phyloP scores from a whole-genome alignment of 495 filamentous ascomycete species.

The Trypethelium eluteriae region DNA sequence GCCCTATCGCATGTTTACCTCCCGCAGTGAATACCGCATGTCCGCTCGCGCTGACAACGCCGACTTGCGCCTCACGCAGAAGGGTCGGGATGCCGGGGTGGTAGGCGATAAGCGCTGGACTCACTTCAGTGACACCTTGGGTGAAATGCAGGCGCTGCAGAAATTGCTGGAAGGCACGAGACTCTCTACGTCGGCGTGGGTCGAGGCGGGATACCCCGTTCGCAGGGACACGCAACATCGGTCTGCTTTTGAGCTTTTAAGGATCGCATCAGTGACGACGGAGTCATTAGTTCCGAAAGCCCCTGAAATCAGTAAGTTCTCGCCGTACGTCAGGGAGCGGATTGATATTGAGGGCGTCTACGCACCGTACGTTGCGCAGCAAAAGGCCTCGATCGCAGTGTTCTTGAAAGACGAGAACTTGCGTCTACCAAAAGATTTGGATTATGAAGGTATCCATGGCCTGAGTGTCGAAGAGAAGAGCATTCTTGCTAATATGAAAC shows the following conservation, averaged over 20 bases:
- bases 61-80: conserved; percentile 73
- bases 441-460: conserved; percentile 64
- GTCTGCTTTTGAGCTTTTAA: conserved; percentile 68
- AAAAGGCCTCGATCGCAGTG: conserved; percentile 53
- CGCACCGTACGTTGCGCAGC: conserved; percentile 70
- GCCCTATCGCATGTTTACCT: conserved; percentile 98
- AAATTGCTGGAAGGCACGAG: conserved; percentile 48
- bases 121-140: conserved; percentile 53
- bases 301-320: conserved; percentile 47
- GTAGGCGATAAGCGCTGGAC: conserved; percentile 74
- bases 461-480: conserved; percentile 70
- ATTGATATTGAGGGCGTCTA: conserved; percentile 76
- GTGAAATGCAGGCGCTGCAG: conserved; percentile 58
- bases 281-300: conserved; percentile 47
- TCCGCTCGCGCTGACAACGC: conserved; percentile 87
- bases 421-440: conserved; percentile 62
- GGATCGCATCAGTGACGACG: conserved; percentile 50
- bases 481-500: conserved; percentile 59
- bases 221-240: conserved; percentile 52
- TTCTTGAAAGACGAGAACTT: conserved; percentile 73
- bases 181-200: conserved; percentile 57
- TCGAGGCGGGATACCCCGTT: conserved; percentile 57
- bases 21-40: conserved; percentile 91
- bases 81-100: conserved; percentile 67
- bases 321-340: conserved; percentile 52